Evolutionary conservation across 345 rosid genomes (phyloP), one percentile per base, ranked within the genome.

Genomic region (Triadica sebifera): DNA sequence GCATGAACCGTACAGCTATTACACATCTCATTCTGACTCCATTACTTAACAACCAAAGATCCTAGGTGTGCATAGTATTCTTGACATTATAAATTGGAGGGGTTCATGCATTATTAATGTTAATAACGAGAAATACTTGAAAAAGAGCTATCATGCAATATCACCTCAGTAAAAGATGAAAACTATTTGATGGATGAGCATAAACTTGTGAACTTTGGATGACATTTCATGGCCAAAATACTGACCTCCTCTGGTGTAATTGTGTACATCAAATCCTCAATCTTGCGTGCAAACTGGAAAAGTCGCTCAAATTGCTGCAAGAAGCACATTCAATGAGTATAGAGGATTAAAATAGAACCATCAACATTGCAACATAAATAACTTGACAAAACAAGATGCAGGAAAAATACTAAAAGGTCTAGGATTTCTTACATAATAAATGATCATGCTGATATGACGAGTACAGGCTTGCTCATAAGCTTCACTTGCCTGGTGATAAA

Each of bases 401-500:
- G 49, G 57, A 73, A 49, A 43, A 43, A 29, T 57, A 53, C 11
- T 12, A 59, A n/a, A 22, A 29, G 47, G 63, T 66, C 66, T 56
- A 59, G 60, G 74, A 71, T 61, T 76, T 71, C 98, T 95, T 85
- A 93, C 99, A 73, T 82, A 89, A 86, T 87, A 91, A 73, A 96
- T 93, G 73, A 95, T 95, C 93, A 90, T 84, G 87, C 97, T 91
- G 84, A 95, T 95, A 85, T 89, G 95, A 58, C 93, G 94, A 9
- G 96, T 90, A 79, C 99, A 96, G 69, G 99, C 98, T 85, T 91
- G 96, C 81, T 93, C 99, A 83, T 95, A 93, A 77, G 94, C 89
- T 87, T 95, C 99, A 79, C 97, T 93, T 57, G 99, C 99, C 86
- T 91, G 99, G 84, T 96, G 98, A 84, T 96, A 96, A 75, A 93